Base-by-base conservation (phyloP, 2,329 filamentous ascomycete genomes). In the Ascomycota sp. region DNA sequence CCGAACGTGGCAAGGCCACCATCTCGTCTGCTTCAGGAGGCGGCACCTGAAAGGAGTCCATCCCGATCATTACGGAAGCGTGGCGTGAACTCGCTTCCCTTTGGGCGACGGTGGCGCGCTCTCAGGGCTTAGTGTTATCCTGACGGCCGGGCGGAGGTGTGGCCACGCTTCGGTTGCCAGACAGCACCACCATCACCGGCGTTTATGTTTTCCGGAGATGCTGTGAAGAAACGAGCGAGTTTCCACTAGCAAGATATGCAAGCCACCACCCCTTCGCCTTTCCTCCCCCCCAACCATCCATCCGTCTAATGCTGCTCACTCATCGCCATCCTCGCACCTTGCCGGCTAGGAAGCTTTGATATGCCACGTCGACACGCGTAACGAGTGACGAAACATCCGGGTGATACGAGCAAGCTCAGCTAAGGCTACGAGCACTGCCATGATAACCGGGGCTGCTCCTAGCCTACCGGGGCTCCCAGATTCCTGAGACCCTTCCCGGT, bases 191-290 rank as follows among this genome's bases (percentile, higher is more conserved):
- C 25, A 5, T 27, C 25, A 8, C 13, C 25, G 12, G n/a, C 27
- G 7, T 17, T 15, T 17, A 15, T n/a, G 27, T 23, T 21, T n/a
- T n/a, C n/a, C n/a, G n/a, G n/a, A n/a, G n/a, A n/a, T n/a, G n/a
- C n/a, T n/a, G n/a, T n/a, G n/a, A n/a, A n/a, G n/a, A n/a, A n/a
- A n/a, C n/a, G n/a, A n/a, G n/a, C n/a, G n/a, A n/a, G n/a, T n/a
- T n/a, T n/a, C 27, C 20, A 15, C 8, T 20, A 12, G 11, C 20
- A 11, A 10, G 27, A 7, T 7, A 30, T 31, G 27, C 32, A 29
- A 31, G 32, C 32, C 32, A 31, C 32, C 15, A 24, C 32, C 27
- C n/a, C n/a, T n/a, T n/a, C n/a, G n/a, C n/a, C n/a, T n/a, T n/a
- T n/a, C n/a, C n/a, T n/a, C n/a, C n/a, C n/a, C n/a, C n/a, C n/a